Base-by-base conservation (phyloP, 305 asterid species). In the Fraxinus xanthoxyloides region DNA sequence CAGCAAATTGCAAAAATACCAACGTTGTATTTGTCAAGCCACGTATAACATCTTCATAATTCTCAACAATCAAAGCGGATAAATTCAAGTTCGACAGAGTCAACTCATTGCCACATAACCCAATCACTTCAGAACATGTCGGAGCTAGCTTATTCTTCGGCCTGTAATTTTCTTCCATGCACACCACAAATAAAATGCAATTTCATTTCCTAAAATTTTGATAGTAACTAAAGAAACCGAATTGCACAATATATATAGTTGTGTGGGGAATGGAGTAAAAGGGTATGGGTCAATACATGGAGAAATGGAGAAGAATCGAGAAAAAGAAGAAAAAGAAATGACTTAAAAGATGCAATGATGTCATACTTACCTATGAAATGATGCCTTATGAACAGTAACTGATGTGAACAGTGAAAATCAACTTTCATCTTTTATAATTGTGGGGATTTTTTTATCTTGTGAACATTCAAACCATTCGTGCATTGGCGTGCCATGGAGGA, bases 81-180 rank as follows among this genome's bases (percentile, higher is more conserved):
- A 84, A 88, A 40, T 84, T 88, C 23, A 89, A 87, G 84, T 83
- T 61, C 81, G 87, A 86, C 61, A 85, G 86, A 82, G 85, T 61
- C 91, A 89, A 86, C 85, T 79, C 89, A 76, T 26, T 12, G 28
- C 36, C 63, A 63, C 84, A 38, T n/a, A 35, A 77, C 76, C 12
- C 63, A 15, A 19, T 26, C 72, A 63, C 36, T 72, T 40, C 81
- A 21, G 0, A 63, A 23, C 65, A 40, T 63, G 76, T 75, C 72
- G 59, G 26, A 59, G 74, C 81, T 1, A 40, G 56, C 81, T 81
- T 78, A 5, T n/a, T 5, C 79, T 61, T 87, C 82, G 76, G 76
- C n/a, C n/a, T 35, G 26, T 32, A 75, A 17, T 72, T 78, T 23
- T 77, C 88, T 61, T 84, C 91, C 90, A 86, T 88, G 17, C 56